Percentiles rank a stretch among this genome's conserved stretches.
phyloP scores from a whole-genome alignment of 2,329 filamentous ascomycete species.

The Fusarium papillatum region DNA sequence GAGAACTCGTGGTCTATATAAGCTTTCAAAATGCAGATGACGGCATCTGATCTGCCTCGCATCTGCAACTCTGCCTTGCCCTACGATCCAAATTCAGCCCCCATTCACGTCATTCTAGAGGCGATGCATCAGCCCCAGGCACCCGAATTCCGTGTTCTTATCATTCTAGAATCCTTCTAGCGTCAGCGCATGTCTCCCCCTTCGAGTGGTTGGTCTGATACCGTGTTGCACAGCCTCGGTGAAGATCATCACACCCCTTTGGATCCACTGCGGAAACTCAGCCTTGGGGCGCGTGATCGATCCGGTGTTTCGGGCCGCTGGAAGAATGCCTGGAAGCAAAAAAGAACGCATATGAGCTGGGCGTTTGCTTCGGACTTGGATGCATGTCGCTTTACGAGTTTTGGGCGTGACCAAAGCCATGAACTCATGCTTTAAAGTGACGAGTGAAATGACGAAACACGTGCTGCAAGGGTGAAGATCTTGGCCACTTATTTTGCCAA shows the following conservation, averaged over 20 bases:
- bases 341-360: background rate
- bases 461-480: background rate
- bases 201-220: background rate
- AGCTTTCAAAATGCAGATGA: background rate
- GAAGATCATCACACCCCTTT: background rate
- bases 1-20: constrained; percentile 1
- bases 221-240: background rate
- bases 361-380: background rate
- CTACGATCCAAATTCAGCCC: background rate
- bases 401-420: background rate
- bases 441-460: background rate
- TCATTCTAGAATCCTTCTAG: constrained; percentile 4
- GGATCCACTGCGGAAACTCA: background rate
- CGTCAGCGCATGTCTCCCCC: background rate
- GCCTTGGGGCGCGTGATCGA: background rate
- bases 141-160: background rate
- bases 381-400: background rate
- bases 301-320: background rate
- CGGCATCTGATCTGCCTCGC: constrained; percentile 1
- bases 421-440: background rate
- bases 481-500: constrained; percentile 10
- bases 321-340: background rate
- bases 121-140: constrained; percentile 17
- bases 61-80: background rate
- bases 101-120: constrained; percentile 1